These are phyloP conservation scores for Penicillium digitatum DNA, from an alignment of 2,329 filamentous ascomycete species.

Conservation along the genomic window DNA sequence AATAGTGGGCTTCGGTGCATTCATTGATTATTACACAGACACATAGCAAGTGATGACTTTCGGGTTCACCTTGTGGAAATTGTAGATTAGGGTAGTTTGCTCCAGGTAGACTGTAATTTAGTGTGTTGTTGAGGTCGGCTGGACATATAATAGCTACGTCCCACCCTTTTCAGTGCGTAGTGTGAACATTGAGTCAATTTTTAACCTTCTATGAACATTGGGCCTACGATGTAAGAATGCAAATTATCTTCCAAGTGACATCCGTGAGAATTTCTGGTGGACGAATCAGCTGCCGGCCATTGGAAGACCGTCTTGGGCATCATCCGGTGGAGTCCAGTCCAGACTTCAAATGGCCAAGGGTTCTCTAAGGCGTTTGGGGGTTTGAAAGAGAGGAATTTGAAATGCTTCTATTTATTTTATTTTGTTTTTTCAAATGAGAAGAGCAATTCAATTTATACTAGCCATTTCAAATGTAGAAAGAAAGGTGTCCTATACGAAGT, in stretches of 20 bases:
- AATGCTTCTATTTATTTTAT: no score
- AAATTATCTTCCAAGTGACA: neutral
- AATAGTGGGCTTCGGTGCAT: neutral
- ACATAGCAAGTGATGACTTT: neutral
- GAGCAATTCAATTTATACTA: neutral
- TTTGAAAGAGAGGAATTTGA: neutral
- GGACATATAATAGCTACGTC: neutral
- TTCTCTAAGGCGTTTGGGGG: neutral
- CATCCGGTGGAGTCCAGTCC: neutral
- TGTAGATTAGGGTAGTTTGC: neutral
- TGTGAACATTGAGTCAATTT: neutral
- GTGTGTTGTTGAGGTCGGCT: neutral
- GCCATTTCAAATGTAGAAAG: neutral
- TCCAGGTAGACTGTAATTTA: neutral
- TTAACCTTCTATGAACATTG: neutral
- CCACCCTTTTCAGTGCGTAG: no score
- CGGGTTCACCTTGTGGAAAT: neutral
- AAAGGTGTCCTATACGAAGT: neutral
- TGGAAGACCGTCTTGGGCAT: neutral
- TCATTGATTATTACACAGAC: neutral
- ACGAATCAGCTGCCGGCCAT: neutral
- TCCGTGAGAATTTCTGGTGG: neutral
- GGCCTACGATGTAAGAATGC: neutral
- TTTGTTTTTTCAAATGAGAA: neutral
- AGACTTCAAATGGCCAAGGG: constrained; percentile 9